phyloP scores from a whole-genome alignment of 768 basidiomycete genomes.

The Boletus subparvulus region DNA sequence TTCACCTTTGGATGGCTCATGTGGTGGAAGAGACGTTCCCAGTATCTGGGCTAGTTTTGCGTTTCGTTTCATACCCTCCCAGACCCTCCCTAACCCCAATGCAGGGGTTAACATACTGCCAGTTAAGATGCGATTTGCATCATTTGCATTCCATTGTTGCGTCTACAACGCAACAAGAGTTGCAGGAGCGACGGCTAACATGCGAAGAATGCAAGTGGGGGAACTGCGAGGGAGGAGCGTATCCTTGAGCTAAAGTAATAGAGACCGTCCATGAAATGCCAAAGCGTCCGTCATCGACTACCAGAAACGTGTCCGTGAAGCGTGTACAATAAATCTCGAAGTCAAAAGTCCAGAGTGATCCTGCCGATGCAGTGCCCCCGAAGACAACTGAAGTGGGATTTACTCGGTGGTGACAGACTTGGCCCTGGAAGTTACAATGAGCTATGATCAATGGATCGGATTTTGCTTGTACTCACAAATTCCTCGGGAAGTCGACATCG shows the following conservation, averaged over 20 bases:
- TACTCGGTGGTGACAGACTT: constrained; percentile 79
- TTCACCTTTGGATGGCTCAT: not conserved
- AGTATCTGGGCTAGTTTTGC: not conserved
- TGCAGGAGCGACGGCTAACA: not conserved
- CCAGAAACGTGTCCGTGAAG: constrained; percentile 24
- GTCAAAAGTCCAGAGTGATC: constrained; percentile 15
- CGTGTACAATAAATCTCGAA: constrained; percentile 11
- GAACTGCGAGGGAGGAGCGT: not conserved
- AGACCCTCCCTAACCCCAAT: not conserved
- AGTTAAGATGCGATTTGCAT: not conserved
- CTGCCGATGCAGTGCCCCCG: not conserved
- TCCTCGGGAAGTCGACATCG: constrained; percentile 98
- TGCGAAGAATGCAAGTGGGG: not conserved
- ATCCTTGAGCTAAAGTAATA: constrained; percentile 1
- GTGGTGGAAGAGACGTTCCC: too few relatives aligned
- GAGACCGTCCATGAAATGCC: constrained; percentile 23
- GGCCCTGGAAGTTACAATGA: constrained; percentile 45
- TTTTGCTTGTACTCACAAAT: constrained; percentile 59
- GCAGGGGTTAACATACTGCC: not conserved
- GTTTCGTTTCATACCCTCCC: not conserved
- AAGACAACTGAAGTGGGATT: constrained; percentile 13
- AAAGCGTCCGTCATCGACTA: constrained; percentile 31
- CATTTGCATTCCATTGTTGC: not conserved
- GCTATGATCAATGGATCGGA: constrained; percentile 4
- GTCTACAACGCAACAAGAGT: not conserved